Percentiles rank a stretch among this genome's conserved stretches.
phyloP scores from a whole-genome alignment of 2,329 filamentous ascomycete genomes.

The Fusarium pseudocircinatum region DNA sequence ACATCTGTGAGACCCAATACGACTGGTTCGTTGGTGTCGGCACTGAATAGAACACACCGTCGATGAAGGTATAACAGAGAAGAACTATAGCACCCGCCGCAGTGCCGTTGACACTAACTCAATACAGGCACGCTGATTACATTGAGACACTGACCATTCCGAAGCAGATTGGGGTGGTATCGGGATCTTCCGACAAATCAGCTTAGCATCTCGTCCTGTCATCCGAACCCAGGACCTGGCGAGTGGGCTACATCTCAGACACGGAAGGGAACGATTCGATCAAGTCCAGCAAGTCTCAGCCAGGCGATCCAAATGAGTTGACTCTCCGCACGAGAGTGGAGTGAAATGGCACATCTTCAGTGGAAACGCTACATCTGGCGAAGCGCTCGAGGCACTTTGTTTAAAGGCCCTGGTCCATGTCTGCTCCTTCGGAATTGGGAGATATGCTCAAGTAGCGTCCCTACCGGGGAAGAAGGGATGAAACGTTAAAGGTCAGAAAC shows the following conservation, averaged over 20 bases:
- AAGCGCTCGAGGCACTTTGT: conserved; percentile 27
- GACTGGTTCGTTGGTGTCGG: conserved; percentile 1
- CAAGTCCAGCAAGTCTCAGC: not conserved
- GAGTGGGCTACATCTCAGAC: conserved; percentile 18
- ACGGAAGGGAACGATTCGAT: conserved; percentile 15
- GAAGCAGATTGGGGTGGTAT: not conserved
- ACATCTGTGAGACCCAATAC: not conserved
- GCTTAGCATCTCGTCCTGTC: not conserved
- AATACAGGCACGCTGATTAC: not conserved
- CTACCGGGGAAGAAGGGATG: conserved; percentile 34
- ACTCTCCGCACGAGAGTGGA: conserved; percentile 35
- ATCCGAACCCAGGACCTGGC: conserved; percentile 5
- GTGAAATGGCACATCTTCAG: conserved; percentile 19
- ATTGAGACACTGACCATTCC: not conserved
- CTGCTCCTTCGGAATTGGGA: not conserved
- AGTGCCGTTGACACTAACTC: not conserved
- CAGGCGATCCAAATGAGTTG: not conserved
- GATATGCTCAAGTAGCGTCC: not conserved
- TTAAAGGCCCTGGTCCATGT: conserved; percentile 31
- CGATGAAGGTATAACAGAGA: not conserved
- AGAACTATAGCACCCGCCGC: not conserved
- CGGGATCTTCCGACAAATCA: not conserved
- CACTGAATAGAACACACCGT: not conserved
- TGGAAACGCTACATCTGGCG: conserved; percentile 29
- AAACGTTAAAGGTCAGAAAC: conserved; percentile 35